Evolutionary conservation across 148 eudicot genomes (phyloP).

Genomic region (Polygonum maritimum): DNA sequence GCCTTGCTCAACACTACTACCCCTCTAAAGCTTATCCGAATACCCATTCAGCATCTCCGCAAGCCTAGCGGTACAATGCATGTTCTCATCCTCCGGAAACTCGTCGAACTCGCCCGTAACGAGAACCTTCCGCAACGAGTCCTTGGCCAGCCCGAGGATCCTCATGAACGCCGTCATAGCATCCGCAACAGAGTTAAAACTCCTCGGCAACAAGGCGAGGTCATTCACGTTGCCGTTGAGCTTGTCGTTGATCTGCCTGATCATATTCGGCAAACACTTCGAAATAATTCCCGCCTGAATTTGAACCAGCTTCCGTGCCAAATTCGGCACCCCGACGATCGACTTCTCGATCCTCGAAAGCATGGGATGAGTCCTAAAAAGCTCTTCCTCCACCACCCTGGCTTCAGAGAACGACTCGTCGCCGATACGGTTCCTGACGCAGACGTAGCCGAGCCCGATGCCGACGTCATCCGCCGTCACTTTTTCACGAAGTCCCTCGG

Average conservation of each 20-base stretch:
- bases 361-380: neutral
- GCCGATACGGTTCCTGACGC: neutral
- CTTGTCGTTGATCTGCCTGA: neutral
- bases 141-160: neutral
- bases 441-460: conserved; percentile 1
- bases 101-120: conserved; percentile 1
- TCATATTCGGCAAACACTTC: neutral
- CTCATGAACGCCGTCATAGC: conserved; percentile 1
- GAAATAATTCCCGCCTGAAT: neutral
- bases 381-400: neutral
- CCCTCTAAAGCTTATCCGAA: conserved; percentile 20
- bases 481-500: neutral
- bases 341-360: neutral
- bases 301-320: neutral
- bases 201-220: neutral
- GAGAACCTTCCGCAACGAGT: neutral
- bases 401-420: conserved; percentile 1
- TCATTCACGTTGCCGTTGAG: neutral
- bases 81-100: conserved; percentile 5
- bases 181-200: neutral
- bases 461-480: conserved; percentile 1
- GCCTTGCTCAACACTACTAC: neutral
- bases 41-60: conserved; percentile 3
- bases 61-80: conserved; percentile 9
- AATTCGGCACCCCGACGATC: neutral